phyloP scores from a whole-genome alignment of 768 basidiomycete species.

The Butyriboletus loyo region DNA sequence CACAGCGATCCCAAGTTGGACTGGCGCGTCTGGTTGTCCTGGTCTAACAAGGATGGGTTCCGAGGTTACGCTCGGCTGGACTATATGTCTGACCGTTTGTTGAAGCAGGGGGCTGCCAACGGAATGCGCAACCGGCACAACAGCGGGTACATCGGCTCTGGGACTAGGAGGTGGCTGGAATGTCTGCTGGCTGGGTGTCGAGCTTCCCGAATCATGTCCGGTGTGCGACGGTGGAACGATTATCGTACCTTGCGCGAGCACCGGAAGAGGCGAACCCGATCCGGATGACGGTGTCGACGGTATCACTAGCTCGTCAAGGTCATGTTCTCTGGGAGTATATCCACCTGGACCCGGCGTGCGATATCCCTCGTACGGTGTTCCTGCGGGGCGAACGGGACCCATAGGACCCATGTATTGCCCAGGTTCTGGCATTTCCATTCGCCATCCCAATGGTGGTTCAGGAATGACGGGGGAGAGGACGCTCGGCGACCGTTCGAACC shows the following conservation, averaged over 20 bases:
- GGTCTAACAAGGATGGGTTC: neutral
- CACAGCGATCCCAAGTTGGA: slow-evolving; percentile 2
- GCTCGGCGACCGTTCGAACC: slow-evolving; percentile 2
- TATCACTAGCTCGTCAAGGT: slow-evolving; percentile 20
- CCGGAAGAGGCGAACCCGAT: slow-evolving; percentile 16
- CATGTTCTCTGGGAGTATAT: slow-evolving; percentile 3
- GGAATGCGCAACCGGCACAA: slow-evolving; percentile 15
- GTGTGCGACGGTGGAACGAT: slow-evolving; percentile 12
- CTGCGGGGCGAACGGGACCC: slow-evolving; percentile 39
- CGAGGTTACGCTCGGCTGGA: neutral
- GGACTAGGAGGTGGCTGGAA: slow-evolving; percentile 16
- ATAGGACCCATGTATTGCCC: slow-evolving; percentile 3
- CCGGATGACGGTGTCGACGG: slow-evolving; percentile 21
- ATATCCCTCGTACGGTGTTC: slow-evolving; percentile 12
- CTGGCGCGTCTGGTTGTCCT: neutral
- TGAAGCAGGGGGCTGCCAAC: slow-evolving; percentile 9
- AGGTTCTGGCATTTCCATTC: slow-evolving; percentile 25
- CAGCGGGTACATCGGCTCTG: slow-evolving; percentile 11
- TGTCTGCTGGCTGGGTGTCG: slow-evolving; percentile 27
- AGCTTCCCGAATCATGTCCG: slow-evolving; percentile 15
- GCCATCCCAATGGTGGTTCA: slow-evolving; percentile 10
- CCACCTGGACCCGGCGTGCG: slow-evolving; percentile 4
- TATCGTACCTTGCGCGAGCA: slow-evolving; percentile 14
- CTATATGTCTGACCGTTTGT: slow-evolving; percentile 13
- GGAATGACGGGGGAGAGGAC: slow-evolving; percentile 27